Base-by-base conservation (phyloP, 2,329 filamentous ascomycete genomes). In the Hyphodiscus sp. region DNA sequence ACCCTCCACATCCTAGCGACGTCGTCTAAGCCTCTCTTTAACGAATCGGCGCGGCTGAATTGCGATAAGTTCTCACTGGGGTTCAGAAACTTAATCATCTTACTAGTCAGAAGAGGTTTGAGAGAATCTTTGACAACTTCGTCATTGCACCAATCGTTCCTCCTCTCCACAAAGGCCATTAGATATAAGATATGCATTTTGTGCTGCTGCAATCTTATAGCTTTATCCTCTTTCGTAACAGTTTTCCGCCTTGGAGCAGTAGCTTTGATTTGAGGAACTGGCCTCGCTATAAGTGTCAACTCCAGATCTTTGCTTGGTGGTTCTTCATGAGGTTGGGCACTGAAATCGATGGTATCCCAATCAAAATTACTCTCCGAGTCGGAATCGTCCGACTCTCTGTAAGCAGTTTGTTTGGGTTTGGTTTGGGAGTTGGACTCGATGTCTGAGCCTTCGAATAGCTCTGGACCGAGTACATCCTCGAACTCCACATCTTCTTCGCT, bases 131-230 rank as follows among this genome's bases (percentile, higher is more conserved):
- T 89, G 9, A 88, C 80, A 53, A 78, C 71, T 15, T 73, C 63
- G 65, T 92, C 86, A 64, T 95, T 95, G 71, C 91, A 96, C 90
- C 92, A 96, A 51, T 80, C 75, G 66, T 97, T 99, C 52, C 91
- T 83, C 53, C 82, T 76, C 60, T 87, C 80, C 16, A 85, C 79
- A 69, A 97, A 89, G 10, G 83, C 82, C 16, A 99, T 71, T 1
- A 99, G 76, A 67, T 89, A 95, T 15, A 96, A 73, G 0, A 97
- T 60, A 70, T 99, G 91, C 57, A 84, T 76, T 69, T 92, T 95
- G 69, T 99, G 94, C n/a, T 91, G 77, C 49, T 89, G 80, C 29
- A 94, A 68, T 19, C 91, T 82, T 15, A 68, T 72, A 44, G 71
- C 70, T 57, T 73, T 79, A 61, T 85, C 81, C 19, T 75, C 75